These are phyloP conservation scores for Xylaria sp. DNA, from an alignment of 2,329 filamentous ascomycete genomes.

Conservation along the genomic window DNA sequence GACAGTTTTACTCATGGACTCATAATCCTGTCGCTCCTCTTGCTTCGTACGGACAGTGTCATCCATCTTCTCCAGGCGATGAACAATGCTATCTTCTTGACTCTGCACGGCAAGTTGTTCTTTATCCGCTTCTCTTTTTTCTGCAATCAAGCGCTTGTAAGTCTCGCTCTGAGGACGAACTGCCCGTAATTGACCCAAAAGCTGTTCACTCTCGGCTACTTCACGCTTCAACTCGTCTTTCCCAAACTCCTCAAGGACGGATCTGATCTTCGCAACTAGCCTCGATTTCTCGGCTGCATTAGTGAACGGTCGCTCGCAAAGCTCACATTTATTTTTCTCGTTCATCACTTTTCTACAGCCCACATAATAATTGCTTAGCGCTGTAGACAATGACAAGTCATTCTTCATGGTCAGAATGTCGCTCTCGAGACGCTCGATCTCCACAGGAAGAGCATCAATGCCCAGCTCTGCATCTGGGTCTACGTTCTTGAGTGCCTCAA, in stretches of 20 bases:
- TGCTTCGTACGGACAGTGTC: slow-evolving; percentile 71
- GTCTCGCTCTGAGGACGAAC: slow-evolving; percentile 77
- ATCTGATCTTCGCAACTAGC: slow-evolving; percentile 73
- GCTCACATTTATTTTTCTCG: slow-evolving; percentile 76
- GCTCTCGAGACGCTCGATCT: slow-evolving; percentile 60
- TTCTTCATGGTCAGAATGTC: slow-evolving; percentile 71
- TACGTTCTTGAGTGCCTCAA: slow-evolving; percentile 58
- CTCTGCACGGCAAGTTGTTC: slow-evolving; percentile 70
- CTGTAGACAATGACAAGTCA: slow-evolving; percentile 75
- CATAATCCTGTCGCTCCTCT: slow-evolving; percentile 75
- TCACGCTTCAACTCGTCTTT: slow-evolving; percentile 71
- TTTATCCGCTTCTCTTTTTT: slow-evolving; percentile 74
- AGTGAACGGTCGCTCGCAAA: slow-evolving; percentile 78
- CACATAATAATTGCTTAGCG: slow-evolving; percentile 76
- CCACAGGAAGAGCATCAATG: slow-evolving; percentile 65
- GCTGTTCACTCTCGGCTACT: slow-evolving; percentile 60
- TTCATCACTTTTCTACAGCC: slow-evolving; percentile 73
- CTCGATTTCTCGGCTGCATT: slow-evolving; percentile 69
- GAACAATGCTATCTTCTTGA: slow-evolving; percentile 69
- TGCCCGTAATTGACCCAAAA: slow-evolving; percentile 68
- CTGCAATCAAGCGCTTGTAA: slow-evolving; percentile 74
- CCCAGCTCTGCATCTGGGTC: slow-evolving; percentile 54
- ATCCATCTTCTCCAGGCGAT: slow-evolving; percentile 74
- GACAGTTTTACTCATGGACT: slow-evolving; percentile 80
- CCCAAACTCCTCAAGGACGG: slow-evolving; percentile 68